Evolutionary conservation across 2,329 filamentous ascomycete genomes (phyloP).

Genomic region (Pezicula rhizophila): DNA sequence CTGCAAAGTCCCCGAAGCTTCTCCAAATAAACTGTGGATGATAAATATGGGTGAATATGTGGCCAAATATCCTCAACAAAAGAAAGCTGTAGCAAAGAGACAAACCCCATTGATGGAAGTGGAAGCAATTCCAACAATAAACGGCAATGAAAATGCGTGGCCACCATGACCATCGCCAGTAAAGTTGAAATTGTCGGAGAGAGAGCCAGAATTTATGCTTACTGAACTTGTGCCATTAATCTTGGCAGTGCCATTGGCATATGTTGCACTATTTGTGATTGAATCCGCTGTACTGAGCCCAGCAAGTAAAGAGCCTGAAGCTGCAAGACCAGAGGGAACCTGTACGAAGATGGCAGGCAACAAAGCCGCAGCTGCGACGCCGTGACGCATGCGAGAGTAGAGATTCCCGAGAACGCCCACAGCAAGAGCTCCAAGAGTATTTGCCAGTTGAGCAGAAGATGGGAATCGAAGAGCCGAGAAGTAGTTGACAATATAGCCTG

Average conservation of each 20-base stretch:
- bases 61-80: conserved; percentile 5
- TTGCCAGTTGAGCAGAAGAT: conserved; percentile 68
- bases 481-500: conserved; percentile 72
- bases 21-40: conserved; percentile 9
- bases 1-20: neutral
- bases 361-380: conserved; percentile 76
- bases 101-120: too few relatives aligned
- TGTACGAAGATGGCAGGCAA: conserved; percentile 79
- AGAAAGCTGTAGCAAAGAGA: conserved; percentile 3
- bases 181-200: neutral
- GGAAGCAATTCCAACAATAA: conserved; percentile 5
- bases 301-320: conserved; percentile 51
- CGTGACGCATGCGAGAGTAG: conserved; percentile 56
- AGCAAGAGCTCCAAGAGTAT: conserved; percentile 68
- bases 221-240: conserved; percentile 23
- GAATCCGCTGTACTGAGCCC: conserved; percentile 52
- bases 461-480: conserved; percentile 61
- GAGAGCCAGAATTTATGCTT: conserved; percentile 9
- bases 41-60: conserved; percentile 4
- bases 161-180: neutral
- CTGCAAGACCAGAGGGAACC: conserved; percentile 57
- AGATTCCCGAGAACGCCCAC: conserved; percentile 74
- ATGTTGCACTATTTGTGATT: conserved; percentile 34
- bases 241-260: conserved; percentile 21
- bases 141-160: conserved; percentile 2